Conservation (phyloP, 2,329 filamentous ascomycete genomes). For the Thielaviopsis cerberus region DNA sequence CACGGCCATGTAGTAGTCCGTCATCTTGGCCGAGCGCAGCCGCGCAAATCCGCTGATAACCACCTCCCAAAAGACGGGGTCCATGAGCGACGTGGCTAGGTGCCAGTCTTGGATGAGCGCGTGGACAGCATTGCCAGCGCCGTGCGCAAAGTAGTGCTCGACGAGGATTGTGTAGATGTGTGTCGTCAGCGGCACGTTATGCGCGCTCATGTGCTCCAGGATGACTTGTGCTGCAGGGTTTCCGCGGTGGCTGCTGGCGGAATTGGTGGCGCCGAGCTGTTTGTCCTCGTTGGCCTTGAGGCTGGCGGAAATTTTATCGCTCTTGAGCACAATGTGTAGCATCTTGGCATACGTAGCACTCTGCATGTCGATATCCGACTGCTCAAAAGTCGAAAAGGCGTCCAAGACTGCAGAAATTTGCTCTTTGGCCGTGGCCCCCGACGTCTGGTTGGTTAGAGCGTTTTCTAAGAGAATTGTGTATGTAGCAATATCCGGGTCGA, state of each 20-base stretch:
- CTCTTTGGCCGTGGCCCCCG: constrained; percentile 20
- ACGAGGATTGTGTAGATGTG: constrained; percentile 61
- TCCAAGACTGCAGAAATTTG: constrained; percentile 33
- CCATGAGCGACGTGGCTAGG: constrained; percentile 20
- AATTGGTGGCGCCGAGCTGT: no score
- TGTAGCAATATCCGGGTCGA: constrained; percentile 47
- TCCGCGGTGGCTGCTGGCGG: not conserved
- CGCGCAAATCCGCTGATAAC: constrained; percentile 48
- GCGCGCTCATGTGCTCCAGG: constrained; percentile 39
- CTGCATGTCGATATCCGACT: constrained; percentile 39
- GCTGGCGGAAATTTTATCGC: constrained; percentile 18
- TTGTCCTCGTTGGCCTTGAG: constrained; percentile 19
- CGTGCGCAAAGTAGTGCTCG: constrained; percentile 42
- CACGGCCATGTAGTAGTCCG: constrained; percentile 22
- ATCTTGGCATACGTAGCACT: constrained; percentile 49
- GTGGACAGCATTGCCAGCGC: constrained; percentile 39
- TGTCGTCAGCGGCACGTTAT: constrained; percentile 33
- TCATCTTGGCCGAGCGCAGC: constrained; percentile 29
- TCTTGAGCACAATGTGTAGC: constrained; percentile 40
- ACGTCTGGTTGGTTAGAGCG: constrained; percentile 19
- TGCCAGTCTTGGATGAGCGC: constrained; percentile 39
- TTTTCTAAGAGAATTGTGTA: constrained; percentile 55
- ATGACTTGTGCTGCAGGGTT: constrained; percentile 26
- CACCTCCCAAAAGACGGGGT: constrained; percentile 52
- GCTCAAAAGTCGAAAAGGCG: constrained; percentile 39